These are phyloP conservation scores for Hypomyces perniciosus DNA, from an alignment of 2,329 filamentous ascomycete species.

Conservation along the genomic window DNA sequence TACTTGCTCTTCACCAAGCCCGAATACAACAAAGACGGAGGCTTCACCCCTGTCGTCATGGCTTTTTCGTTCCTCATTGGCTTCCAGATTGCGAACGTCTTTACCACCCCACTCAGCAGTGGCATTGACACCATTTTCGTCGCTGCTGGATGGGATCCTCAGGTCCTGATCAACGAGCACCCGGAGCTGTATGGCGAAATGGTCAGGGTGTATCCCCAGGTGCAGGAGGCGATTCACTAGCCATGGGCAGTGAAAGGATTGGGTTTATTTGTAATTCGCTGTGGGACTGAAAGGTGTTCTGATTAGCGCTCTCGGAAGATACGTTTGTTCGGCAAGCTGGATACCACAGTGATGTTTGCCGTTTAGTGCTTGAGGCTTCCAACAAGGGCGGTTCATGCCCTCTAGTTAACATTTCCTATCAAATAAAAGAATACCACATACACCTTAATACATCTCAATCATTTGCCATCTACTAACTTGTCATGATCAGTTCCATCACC, in stretches of 20 bases:
- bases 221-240: constrained; percentile 64
- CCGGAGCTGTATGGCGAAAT: constrained; percentile 74
- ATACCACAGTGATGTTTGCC: too few species aligned
- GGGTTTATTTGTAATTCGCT: too few species aligned
- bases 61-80: constrained; percentile 87
- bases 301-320: too few species aligned
- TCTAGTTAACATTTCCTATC: too few species aligned
- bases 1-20: constrained; percentile 80
- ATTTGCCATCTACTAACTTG: too few species aligned
- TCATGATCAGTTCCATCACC: too few species aligned
- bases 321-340: too few species aligned
- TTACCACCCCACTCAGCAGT: constrained; percentile 79
- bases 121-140: constrained; percentile 94
- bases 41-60: constrained; percentile 71
- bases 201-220: constrained; percentile 74
- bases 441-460: too few species aligned
- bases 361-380: too few species aligned
- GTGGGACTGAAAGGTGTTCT: too few species aligned
- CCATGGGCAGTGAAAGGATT: constrained; percentile 33
- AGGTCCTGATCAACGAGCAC: constrained; percentile 74
- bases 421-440: too few species aligned
- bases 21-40: constrained; percentile 61
- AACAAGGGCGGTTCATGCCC: too few species aligned
- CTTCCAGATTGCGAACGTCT: constrained; percentile 81
- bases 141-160: constrained; percentile 61